These are phyloP conservation scores for Auricularia heimuer DNA, from an alignment of 768 basidiomycete genomes.

Conservation along the genomic window DNA sequence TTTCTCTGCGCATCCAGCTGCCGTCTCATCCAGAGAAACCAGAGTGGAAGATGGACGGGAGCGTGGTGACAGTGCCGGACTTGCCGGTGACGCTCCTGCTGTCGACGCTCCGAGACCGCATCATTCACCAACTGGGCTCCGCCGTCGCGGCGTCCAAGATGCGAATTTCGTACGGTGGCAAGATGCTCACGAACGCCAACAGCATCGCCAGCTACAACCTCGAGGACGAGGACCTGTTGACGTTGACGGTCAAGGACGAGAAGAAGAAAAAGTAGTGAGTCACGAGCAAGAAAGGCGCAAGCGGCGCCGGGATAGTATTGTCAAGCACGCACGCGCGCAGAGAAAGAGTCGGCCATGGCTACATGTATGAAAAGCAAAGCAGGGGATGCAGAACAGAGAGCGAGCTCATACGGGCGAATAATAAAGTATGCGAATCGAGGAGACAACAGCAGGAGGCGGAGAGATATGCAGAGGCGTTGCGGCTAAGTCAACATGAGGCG, in stretches of 20 bases:
- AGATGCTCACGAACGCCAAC: constrained; percentile 79
- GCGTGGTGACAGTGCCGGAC: constrained; percentile 65
- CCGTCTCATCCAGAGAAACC: constrained; percentile 75
- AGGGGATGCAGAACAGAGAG: background rate
- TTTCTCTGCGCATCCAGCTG: constrained; percentile 76
- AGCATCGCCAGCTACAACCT: constrained; percentile 83
- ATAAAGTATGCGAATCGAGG: background rate
- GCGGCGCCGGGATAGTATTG: background rate
- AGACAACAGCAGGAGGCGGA: background rate
- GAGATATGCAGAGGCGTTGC: background rate
- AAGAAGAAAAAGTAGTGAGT: constrained; percentile 46
- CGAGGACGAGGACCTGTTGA: constrained; percentile 80
- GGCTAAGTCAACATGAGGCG: background rate
- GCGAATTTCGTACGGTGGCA: constrained; percentile 66
- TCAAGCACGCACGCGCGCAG: background rate
- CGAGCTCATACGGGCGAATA: background rate
- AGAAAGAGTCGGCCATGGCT: background rate
- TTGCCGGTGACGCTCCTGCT: constrained; percentile 77
- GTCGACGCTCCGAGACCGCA: constrained; percentile 83
- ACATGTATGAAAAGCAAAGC: background rate
- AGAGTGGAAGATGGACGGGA: constrained; percentile 89
- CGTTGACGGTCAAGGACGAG: constrained; percentile 63
- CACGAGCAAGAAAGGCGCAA: background rate
- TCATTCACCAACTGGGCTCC: constrained; percentile 68
- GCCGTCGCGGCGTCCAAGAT: constrained; percentile 73